Base-by-base conservation (phyloP, 2,329 filamentous ascomycete genomes). In the Pyrenophora seminiperda region DNA sequence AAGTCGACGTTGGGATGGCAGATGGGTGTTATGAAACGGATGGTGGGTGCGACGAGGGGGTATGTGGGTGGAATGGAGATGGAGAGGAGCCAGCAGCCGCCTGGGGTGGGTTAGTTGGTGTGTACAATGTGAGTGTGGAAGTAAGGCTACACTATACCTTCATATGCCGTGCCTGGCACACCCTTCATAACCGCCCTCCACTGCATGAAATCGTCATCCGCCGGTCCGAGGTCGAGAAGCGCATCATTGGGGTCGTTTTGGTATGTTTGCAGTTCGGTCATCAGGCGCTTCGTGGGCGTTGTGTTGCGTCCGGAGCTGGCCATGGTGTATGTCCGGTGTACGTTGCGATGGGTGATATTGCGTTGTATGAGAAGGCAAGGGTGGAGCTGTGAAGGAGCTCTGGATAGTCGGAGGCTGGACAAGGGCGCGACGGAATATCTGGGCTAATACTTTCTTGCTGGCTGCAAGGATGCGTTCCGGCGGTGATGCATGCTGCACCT, bases 51-150 rank as follows among this genome's bases (percentile, higher is more conserved):
- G 1, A 82, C 75, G 49, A 89, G 81, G 3, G 94, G 94, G 75
- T 99, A 97, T 32, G 82, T 83, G 0, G 82, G 61, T 0, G 94
- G 92, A 65, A 97, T 83, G 41, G 78, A 71, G 73, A 99, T 91
- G 68, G 77, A 72, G 64, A 99, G 84, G 53, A 89, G 85, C 92
- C 92, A 99, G 64, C 87, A 84, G 55, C 94, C 94, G 67, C 79
- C 84, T 82, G 1, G 17, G 27, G 4, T 3, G 39, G 17, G 17
- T 36, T 40, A 42, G 50, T 7, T 13, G 7, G 47, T 55, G 20
- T 22, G 22, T 19, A 15, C 7, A 13, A 9, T 20, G 15, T 13
- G 15, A 14, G 32, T n/a, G 11, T 17, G 30, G 29, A 22, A 19
- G 11, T 18, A 27, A 29, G 5, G 7, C 13, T 24, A 1, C n/a